A percentile compares a stretch with the other conserved stretches of the same genome.
Conservation (phyloP, 108 stramenopile species). For the Pinguiococcus pyrenoidosus region DNA sequence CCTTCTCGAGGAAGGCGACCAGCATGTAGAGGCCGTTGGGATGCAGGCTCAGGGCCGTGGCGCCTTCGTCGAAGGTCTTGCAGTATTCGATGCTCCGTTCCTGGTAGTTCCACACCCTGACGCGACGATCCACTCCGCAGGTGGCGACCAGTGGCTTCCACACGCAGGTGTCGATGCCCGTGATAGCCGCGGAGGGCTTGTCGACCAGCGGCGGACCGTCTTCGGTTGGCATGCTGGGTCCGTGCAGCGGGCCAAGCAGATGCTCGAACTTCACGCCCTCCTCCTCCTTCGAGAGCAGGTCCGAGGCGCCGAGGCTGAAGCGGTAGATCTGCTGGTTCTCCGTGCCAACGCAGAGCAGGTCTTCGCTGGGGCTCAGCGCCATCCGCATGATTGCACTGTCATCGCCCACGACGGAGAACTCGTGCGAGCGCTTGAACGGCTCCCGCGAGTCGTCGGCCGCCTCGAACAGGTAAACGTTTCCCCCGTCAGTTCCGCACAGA, state of each 20-base stretch:
- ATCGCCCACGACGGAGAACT: background rate
- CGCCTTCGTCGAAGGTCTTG: conserved; percentile 27
- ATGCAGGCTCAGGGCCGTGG: conserved; percentile 31
- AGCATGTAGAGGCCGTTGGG: conserved; percentile 42
- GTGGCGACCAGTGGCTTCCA: conserved; percentile 47
- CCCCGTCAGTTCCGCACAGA: conserved; percentile 12
- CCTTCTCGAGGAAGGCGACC: conserved; percentile 35
- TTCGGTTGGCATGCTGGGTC: conserved; percentile 2
- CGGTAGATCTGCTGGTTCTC: conserved; percentile 18
- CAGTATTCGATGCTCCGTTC: conserved; percentile 23
- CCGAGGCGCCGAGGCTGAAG: background rate
- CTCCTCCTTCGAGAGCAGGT: conserved; percentile 23
- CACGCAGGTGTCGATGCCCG: conserved; percentile 37
- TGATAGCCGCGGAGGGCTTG: conserved; percentile 17
- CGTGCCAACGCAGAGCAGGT: conserved; percentile 9
- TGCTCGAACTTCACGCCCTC: conserved; percentile 12
- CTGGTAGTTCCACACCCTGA: conserved; percentile 50
- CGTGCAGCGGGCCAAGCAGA: conserved; percentile 12
- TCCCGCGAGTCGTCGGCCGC: conserved; percentile 18
- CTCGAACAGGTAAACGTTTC: conserved; percentile 19
- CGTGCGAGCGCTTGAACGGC: conserved; percentile 10
- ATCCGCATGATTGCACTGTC: conserved; percentile 4
- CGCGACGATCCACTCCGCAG: conserved; percentile 35
- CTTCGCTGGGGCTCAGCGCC: conserved; percentile 25
- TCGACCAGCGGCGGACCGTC: background rate